Evolutionary conservation across 2,329 filamentous ascomycete genomes (phyloP).

Genomic region (Myriosclerotinia duriaeana): DNA sequence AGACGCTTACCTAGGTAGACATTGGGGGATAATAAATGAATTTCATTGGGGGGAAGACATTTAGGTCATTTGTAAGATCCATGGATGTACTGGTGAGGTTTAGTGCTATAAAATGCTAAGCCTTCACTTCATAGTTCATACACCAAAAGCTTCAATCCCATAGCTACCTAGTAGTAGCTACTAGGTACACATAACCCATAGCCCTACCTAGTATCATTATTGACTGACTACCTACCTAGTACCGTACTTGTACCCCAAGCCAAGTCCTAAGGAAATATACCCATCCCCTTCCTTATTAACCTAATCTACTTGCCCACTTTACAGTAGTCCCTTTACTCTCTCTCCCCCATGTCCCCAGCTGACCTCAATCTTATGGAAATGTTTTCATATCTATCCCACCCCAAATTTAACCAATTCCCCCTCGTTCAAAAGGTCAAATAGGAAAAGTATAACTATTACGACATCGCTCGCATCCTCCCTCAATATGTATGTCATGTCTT

Average conservation of each 20-base stretch:
- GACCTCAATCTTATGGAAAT: conserved; percentile 3
- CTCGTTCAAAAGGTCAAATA: not conserved
- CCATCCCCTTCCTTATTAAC: not conserved
- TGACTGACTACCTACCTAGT: not conserved
- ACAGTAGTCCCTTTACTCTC: too few species aligned
- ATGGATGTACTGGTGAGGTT: not conserved
- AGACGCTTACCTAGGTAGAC: not conserved
- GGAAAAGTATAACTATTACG: conserved; percentile 2
- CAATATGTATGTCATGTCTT: conserved; percentile 18
- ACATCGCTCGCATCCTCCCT: not conserved
- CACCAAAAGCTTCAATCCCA: not conserved
- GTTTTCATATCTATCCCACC: conserved; percentile 12
- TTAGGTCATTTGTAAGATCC: not conserved
- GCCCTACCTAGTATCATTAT: too few species aligned
- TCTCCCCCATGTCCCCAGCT: conserved; percentile 8
- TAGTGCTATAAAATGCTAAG: conserved; percentile 7
- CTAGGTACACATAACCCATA: not conserved
- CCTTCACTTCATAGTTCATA: not conserved
- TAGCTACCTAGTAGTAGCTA: not conserved
- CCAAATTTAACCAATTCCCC: not conserved
- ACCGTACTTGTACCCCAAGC: too few species aligned
- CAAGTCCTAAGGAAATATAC: not conserved
- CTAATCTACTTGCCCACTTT: not conserved
- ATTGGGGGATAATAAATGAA: not conserved
- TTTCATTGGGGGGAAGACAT: not conserved